Base-by-base conservation (phyloP, 768 basidiomycete genomes). In the Strobilomyces dryophilus region DNA sequence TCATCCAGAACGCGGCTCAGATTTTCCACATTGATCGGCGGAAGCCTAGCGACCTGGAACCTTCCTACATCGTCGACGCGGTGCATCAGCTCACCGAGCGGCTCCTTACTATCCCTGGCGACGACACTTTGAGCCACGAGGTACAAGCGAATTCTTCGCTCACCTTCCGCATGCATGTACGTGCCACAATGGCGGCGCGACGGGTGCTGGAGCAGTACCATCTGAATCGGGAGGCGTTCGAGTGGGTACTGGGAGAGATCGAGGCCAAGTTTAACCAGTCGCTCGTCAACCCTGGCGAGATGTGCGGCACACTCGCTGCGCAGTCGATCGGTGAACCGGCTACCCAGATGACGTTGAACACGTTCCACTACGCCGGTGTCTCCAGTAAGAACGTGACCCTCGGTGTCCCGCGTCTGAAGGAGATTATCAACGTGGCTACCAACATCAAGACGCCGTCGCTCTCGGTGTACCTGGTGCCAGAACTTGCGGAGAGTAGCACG, bases 291-390 rank as follows among this genome's bases (percentile, higher is more conserved):
- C 92, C 97, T 0, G 95, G 95, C 42, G 97, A 98, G 73, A 99
- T 99, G 97, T 98, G 97, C 59, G 97, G 97, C 41, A 97, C 94
- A 0, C 81, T 98, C 20, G 89, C 95, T 35, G 97, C 97, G 1
- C 97, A 99, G 74, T 98, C 97, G 0, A 99, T 98, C 59, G 97
- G 97, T 71, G 97, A 98, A 76, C 97, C 97, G 0, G 97, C 97
- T 5, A 99, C 97, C 1, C 97, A 99, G 74, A 98, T 99, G 97
- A 98, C 97, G 7, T 73, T 99, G 53, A 99, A 99, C 71, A 98
- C 95, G 0, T 99, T 98, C 90, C 97, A 99, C 73, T 98, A 98
- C 69, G 97, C 97, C 55, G 97, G 97, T 86, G 97, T 99, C 24
- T 95, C 97, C n/a, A 93, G 90, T 66, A 98, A 98, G 75, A 98